Evolutionary conservation across 192 early-diverging fungal species (phyloP).

Genomic region (Podila horticola): DNA sequence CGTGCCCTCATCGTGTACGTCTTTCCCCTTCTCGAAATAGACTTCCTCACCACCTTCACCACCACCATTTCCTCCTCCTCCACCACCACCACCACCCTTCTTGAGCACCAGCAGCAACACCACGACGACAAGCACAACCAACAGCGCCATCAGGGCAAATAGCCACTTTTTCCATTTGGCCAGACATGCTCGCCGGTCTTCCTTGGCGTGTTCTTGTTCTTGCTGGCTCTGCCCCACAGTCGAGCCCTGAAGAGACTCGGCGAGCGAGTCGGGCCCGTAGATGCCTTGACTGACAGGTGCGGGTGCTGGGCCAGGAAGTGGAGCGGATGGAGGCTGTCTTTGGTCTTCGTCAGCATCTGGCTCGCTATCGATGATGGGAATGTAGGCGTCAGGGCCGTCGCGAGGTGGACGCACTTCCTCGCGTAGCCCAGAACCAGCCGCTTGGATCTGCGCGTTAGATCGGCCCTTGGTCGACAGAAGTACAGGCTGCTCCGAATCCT

Average conservation of each 20-base stretch:
- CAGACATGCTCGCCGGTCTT: not conserved
- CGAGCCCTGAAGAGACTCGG: conserved; percentile 2
- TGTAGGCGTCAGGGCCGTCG: too few species aligned
- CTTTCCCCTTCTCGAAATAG: not conserved
- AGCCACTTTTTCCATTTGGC: conserved; percentile 5
- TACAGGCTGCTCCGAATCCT: too few species aligned
- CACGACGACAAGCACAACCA: not conserved
- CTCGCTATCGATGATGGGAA: too few species aligned
- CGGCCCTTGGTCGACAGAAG: too few species aligned
- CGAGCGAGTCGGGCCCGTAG: conserved; percentile 15
- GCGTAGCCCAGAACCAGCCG: too few species aligned
- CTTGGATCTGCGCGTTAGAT: too few species aligned
- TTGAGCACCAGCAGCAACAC: not conserved
- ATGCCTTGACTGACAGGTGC: not conserved
- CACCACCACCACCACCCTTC: not conserved
- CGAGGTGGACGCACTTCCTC: too few species aligned
- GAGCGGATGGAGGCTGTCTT: not conserved
- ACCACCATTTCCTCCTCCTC: too few species aligned
- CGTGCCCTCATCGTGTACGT: too few species aligned
- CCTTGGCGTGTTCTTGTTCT: not conserved
- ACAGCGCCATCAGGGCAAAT: not conserved
- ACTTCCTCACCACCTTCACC: not conserved
- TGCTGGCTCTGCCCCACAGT: not conserved
- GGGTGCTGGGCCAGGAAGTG: not conserved
- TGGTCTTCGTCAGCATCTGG: too few species aligned